These are phyloP conservation scores for Corylus avellana DNA, from an alignment of 306 rosid genomes.

Conservation along the genomic window DNA sequence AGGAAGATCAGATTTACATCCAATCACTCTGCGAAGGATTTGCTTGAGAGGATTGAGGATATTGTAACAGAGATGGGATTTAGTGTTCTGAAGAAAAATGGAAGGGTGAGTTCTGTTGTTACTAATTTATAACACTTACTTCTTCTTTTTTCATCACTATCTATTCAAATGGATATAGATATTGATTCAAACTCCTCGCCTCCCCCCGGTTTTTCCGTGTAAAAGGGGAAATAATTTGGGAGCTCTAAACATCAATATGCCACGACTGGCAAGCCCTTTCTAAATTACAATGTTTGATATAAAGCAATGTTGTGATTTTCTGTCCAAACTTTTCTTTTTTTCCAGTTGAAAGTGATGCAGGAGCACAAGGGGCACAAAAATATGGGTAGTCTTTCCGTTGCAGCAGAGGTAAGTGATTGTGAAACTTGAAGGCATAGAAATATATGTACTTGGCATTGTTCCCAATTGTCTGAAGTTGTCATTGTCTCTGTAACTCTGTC, in stretches of 20 bases:
- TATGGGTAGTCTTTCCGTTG: constrained; percentile 59
- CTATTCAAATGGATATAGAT: neutral
- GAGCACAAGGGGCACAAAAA: constrained; percentile 54
- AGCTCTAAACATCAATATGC: constrained; percentile 4
- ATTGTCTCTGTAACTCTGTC: constrained; percentile 18
- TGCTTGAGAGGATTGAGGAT: constrained; percentile 69
- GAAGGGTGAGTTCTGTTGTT: constrained; percentile 50
- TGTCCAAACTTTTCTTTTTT: neutral
- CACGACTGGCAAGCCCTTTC: neutral
- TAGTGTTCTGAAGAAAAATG: constrained; percentile 76
- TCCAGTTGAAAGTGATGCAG: constrained; percentile 72
- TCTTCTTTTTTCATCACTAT: no score
- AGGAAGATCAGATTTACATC: constrained; percentile 93
- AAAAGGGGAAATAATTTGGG: neutral
- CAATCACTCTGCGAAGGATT: constrained; percentile 65
- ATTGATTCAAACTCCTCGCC: no score
- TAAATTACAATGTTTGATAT: neutral
- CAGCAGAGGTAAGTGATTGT: constrained; percentile 62
- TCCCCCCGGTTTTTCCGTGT: neutral
- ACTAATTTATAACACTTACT: neutral
- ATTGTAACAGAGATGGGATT: constrained; percentile 72
- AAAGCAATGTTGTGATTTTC: neutral
- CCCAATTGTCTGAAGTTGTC: constrained; percentile 5
- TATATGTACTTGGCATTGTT: neutral
- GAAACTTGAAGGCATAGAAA: neutral